Base-by-base conservation (phyloP, 169 alveolate genomes). In the Neospora caninum region DNA sequence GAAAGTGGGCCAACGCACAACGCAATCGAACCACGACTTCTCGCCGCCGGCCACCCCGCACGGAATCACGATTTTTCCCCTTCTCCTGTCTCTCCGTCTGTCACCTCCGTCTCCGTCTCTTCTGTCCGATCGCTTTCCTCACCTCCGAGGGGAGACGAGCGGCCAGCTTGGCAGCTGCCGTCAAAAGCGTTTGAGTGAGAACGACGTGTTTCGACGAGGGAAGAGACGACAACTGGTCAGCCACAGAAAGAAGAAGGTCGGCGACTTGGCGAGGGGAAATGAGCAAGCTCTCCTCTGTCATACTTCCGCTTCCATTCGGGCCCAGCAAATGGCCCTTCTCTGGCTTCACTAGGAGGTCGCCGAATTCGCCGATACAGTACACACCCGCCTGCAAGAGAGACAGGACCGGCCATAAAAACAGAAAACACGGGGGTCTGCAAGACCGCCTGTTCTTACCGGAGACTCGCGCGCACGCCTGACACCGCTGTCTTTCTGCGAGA, bases 281-380 rank as follows among this genome's bases (percentile, higher is more conserved):
- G 18, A 4, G 20, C 0, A 82, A 41, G 4, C n/a, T 29, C 2
- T 82, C 67, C 7, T 25, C 18, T 49, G 89, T 42, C 64, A 42
- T 49, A 67, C 43, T 82, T 9, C 89, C 89, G 31, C 38, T 41
- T 18, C 67, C 69, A 36, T 36, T 42, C 41, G 93, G 38, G 41
- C 69, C 27, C 34, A 70, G 42, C 87, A 70, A 31, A 16, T 91
- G 87, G 38, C 42, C 18, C 45, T 91, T 91, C 78, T 70, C 88
- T 0, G 88, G 43, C 34, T 80, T 53, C 58, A 92, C 92, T 39
- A 92, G 88, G 43, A 84, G 64, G 70, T 92, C 95, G 58, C 95
- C 95, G 41, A 83, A 92, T 88, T 92, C 95, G 64, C 95, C 95
- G 43, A 92, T 42, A 39, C 92, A 84, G 92, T 84, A 92, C 82